Evolutionary conservation across 2,329 filamentous ascomycete species (phyloP), one percentile per base, ranked within the genome.

Genomic region (Ophiostoma quercus): DNA sequence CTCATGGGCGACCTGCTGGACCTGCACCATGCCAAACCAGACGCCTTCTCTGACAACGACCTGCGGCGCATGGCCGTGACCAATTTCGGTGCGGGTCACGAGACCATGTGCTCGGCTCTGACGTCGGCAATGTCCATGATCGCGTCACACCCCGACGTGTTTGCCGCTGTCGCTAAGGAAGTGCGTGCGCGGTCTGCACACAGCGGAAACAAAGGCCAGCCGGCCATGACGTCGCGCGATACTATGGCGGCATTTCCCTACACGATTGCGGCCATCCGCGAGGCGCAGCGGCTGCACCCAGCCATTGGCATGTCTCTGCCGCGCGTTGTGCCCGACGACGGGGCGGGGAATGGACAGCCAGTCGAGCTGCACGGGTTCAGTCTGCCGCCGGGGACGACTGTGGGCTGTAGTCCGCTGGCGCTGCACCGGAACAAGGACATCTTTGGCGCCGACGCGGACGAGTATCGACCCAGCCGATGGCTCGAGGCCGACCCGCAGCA

Each of bases 61-160:
- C 78, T 86, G 11, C 80, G 81, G 2, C 82, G 84, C 37, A 82
- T 85, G 78, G 83, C 82, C 2, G 78, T 84, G 2, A 85, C 84
- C 1, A 86, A 86, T 72, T 85, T 86, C 73, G 84, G 84, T 12
- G 84, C 84, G 1, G 84, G 84, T 0, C 84, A 86, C 71, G 84
- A 86, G 73, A 86, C 84, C 0, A 79, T 85, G 77, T 83, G 82
- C 12, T 84, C 84, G 0, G 84, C 84, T 0, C 74, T 86, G 7
- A 85, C 83, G 0, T 81, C 84, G 3, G 77, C 80, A 29, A 74
- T 87, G 66, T 77, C 82, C 66, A 80, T 84, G 78, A 77, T 86
- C 32, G 82, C 79, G 0, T 79, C 79, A 0, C 78, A 82, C 39
- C 54, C 73, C 0, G 73, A 75, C 0, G 75, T 79, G 0, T 80